Evolutionary conservation across 371 early-diverging fungal genomes (phyloP).

Genomic region (Enterocytospora artemiae): DNA sequence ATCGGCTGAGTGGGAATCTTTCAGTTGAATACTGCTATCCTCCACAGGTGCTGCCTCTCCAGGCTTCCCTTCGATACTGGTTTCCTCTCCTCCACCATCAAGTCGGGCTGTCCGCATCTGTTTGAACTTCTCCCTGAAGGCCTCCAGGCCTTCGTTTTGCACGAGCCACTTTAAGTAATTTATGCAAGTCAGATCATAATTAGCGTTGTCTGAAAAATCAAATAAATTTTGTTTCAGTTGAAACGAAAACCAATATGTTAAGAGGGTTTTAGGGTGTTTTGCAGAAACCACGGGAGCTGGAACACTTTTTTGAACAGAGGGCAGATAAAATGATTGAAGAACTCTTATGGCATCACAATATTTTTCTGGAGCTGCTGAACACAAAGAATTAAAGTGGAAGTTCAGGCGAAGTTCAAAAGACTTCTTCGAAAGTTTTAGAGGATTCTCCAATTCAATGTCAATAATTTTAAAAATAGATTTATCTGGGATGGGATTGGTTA

Average conservation of each 20-base stretch:
- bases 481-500: constrained; percentile 18
- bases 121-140: constrained; percentile 26
- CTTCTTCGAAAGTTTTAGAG: constrained; percentile 21
- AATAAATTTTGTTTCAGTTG: constrained; percentile 2
- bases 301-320: not conserved
- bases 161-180: constrained; percentile 23
- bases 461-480: constrained; percentile 19
- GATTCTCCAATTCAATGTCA: constrained; percentile 41
- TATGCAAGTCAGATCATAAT: constrained; percentile 10
- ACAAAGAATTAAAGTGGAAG: constrained; percentile 4
- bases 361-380: constrained; percentile 12
- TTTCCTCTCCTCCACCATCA: constrained; percentile 12
- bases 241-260: constrained; percentile 15
- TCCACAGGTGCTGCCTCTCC: no score
- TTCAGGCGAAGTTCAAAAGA: constrained; percentile 11
- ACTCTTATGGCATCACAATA: constrained; percentile 11
- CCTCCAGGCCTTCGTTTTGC: constrained; percentile 20
- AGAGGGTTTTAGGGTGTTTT: not conserved
- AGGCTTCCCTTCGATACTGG: constrained; percentile 13
- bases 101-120: not conserved
- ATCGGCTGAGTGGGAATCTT: no score
- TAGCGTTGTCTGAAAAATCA: constrained; percentile 9
- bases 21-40: no score
- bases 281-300: not conserved
- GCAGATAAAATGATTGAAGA: constrained; percentile 16